Base-by-base conservation (phyloP, 1,139 yeast genomes). In the Geotrichum cucujoidarum region DNA sequence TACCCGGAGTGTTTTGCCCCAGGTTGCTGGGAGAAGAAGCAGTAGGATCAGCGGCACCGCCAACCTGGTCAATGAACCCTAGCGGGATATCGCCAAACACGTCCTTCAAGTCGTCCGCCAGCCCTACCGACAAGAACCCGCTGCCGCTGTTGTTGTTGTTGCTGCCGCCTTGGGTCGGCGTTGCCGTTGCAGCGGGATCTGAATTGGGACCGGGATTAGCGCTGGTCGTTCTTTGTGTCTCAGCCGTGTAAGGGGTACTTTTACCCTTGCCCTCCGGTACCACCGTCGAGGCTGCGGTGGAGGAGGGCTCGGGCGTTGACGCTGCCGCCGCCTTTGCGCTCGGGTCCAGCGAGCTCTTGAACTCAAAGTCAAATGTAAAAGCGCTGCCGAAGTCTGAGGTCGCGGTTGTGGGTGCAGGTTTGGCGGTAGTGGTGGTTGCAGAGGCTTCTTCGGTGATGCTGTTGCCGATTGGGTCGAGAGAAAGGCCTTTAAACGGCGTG, bases 281-380 rank as follows among this genome's bases (percentile, higher is more conserved):
- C n/a, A n/a, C n/a, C n/a, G n/a, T n/a, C n/a, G n/a, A n/a, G n/a
- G 35, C 5, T 32, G 18, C 20, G 25, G 38, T 18, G 38, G 11
- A 4, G 38, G 22, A 4, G 38, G 38, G 14, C 10, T 24, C 27
- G 10, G 36, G 21, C 6, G 21, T 13, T 32, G 21, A 13, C 4
- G 36, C 20, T 14, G 10, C 27, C 27, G 27, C 27, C 10, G 27
- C 27, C 27, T 24, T 24, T 10, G 29, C 39, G n/a, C 24, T 14
- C n/a, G 40, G 40, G 16, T 39, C 42, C 14, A 39, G 22, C 13
- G 30, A 20, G 16, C 42, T 39, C 20, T 25, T 16, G 14, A 39
- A 37, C 31, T 37, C 40, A 24, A 37, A 39, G 25, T 25, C 32
- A 29, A 39, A 16, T 22, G 17, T 39, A 24, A 39, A 25, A 2